Evolutionary conservation across 2,329 filamentous ascomycete genomes (phyloP), one percentile per base, ranked within the genome.

Genomic region (Aspergillus quadrilineatus): DNA sequence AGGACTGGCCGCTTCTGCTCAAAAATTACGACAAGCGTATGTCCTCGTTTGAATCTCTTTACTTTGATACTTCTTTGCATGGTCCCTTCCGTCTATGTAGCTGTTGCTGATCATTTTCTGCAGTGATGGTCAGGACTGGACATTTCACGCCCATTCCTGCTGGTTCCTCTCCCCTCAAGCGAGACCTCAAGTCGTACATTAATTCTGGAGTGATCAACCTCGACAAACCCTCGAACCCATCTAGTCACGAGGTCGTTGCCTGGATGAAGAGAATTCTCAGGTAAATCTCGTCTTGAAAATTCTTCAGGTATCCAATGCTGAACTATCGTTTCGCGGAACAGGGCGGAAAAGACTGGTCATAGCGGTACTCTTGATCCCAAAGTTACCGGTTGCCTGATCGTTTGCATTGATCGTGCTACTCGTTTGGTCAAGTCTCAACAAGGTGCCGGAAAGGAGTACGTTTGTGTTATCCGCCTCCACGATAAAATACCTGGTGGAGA

Each of bases 391-490:
- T 96, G 92, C 77, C 80, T 96, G 73, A 96, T 96, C 73, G 90
- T 95, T 72, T 95, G 90, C 78, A 90, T 97, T 73, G 94, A 97
- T 79, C 92, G 94, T 71, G 94, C 94, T 53, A 99, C 94, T 64
- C 89, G 94, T 70, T 87, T 99, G 57, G 94, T 99, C 75, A 99
- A 99, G 84, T 96, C 92, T 52, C 94, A 99, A 79, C 94, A 99
- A 79, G 92, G 93, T 71, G 94, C 94, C 60, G 94, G 94, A 84
- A 99, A 99, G 82, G 94, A 99, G 81, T 99, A 99, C 75, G 92
- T 97, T 53, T 92, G 89, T 70, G 92, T 99, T 59, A 91, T 97
- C 69, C 86, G 94, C 69, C 84, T 99, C 62, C 94, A 99, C 79
- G 92, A 96, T 80, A 96, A 92, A 80, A 84, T 99, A 54, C 90